Conservation (phyloP, 2,329 filamentous ascomycete species). For the Gnomoniopsis smithogilvyi region DNA sequence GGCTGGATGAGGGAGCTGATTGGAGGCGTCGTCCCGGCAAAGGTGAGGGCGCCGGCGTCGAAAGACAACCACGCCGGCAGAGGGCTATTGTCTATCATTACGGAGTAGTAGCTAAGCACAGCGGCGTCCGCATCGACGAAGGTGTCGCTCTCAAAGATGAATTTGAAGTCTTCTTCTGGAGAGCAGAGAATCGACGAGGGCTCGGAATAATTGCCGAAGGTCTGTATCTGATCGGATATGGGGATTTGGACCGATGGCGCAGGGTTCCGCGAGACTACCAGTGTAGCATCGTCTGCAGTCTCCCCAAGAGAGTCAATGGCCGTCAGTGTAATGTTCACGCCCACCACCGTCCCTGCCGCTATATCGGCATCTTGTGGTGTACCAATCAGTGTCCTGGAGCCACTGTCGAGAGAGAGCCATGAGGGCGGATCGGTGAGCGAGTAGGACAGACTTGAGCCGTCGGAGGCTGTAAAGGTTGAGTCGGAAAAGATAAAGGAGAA, state of each 20-base stretch:
- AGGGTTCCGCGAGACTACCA: slow-evolving; percentile 63
- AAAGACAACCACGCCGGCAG: slow-evolving; percentile 85
- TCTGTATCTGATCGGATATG: slow-evolving; percentile 54
- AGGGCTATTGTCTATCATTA: slow-evolving; percentile 73
- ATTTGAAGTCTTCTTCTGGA: slow-evolving; percentile 50
- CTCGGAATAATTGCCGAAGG: slow-evolving; percentile 57
- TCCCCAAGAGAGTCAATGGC: slow-evolving; percentile 67
- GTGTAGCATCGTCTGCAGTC: slow-evolving; percentile 60
- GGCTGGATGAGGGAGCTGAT: slow-evolving; percentile 60
- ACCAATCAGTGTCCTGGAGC: slow-evolving; percentile 64
- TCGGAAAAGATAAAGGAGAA: slow-evolving; percentile 71
- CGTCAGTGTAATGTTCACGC: slow-evolving; percentile 61
- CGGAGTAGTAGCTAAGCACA: slow-evolving; percentile 70
- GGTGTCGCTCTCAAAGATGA: slow-evolving; percentile 53
- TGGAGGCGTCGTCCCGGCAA: slow-evolving; percentile 68
- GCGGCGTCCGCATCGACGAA: slow-evolving; percentile 55
- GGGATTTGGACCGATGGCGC: slow-evolving; percentile 54
- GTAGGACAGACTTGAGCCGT: slow-evolving; percentile 57
- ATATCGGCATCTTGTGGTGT: slow-evolving; percentile 58
- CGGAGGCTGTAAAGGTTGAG: slow-evolving; percentile 67
- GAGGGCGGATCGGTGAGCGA: slow-evolving; percentile 60
- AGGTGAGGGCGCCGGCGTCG: slow-evolving; percentile 58
- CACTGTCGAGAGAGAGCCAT: slow-evolving; percentile 72
- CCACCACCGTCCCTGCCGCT: slow-evolving; percentile 49
- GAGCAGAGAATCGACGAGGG: slow-evolving; percentile 57